A percentile compares a stretch with the other conserved stretches of the same genome.
phyloP scores from a whole-genome alignment of 2,329 filamentous ascomycete species.

The Alternaria sp. region DNA sequence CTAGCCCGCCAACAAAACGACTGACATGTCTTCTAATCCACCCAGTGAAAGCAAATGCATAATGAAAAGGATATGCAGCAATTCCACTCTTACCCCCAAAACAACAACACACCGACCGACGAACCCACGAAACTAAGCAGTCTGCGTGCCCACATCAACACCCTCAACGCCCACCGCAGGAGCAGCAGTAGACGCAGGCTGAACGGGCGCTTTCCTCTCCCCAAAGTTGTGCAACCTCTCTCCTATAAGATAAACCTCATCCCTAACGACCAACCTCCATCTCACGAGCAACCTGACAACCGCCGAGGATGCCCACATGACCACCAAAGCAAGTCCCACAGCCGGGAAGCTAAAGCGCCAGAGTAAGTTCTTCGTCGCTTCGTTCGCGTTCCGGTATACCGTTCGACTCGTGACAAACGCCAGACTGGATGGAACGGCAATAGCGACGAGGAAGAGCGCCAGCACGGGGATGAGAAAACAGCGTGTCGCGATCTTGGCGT shows the following conservation, averaged over 20 bases:
- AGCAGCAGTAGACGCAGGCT: conserved; percentile 1
- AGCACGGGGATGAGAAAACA: conserved; percentile 82
- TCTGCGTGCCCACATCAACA: neutral
- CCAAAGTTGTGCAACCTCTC: conserved; percentile 96
- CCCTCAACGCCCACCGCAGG: neutral
- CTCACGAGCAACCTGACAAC: conserved; percentile 66
- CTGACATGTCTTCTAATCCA: neutral
- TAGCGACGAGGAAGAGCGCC: conserved; percentile 66
- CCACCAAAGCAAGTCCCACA: conserved; percentile 55
- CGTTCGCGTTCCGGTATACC: conserved; percentile 50
- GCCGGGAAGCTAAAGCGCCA: conserved; percentile 79
- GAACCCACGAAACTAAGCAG: neutral
- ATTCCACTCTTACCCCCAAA: conserved; percentile 8
- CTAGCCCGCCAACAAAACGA: neutral
- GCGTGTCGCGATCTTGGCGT: conserved; percentile 79
- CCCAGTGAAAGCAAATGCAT: neutral
- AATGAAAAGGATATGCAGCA: neutral
- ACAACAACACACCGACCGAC: neutral
- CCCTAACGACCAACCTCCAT: conserved; percentile 83
- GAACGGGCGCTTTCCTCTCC: conserved; percentile 51
- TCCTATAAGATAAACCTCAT: conserved; percentile 96
- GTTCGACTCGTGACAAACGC: conserved; percentile 60
- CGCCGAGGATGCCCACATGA: conserved; percentile 59
- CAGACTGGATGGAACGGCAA: conserved; percentile 68
- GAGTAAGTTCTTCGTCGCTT: conserved; percentile 56